Evolutionary conservation across 2,329 filamentous ascomycete species (phyloP).

Genomic region (Aplosporella prunicola): DNA sequence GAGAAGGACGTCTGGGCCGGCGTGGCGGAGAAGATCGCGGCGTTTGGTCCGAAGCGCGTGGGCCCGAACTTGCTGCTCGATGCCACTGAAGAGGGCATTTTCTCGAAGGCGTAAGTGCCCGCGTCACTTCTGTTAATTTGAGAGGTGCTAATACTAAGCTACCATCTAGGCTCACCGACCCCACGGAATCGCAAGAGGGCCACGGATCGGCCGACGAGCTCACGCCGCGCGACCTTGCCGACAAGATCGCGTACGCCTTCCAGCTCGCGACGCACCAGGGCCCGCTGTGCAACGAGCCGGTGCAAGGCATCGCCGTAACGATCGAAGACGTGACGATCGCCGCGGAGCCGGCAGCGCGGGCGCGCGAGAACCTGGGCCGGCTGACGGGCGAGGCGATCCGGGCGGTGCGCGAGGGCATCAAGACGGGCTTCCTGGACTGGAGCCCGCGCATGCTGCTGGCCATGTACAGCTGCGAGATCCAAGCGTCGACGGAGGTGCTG

Average conservation of each 20-base stretch:
- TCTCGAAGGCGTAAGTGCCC: slow-evolving; percentile 57
- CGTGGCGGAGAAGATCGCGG: slow-evolving; percentile 69
- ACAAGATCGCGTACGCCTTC: slow-evolving; percentile 90
- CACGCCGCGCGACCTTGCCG: slow-evolving; percentile 61
- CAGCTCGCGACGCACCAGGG: slow-evolving; percentile 84
- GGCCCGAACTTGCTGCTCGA: slow-evolving; percentile 90
- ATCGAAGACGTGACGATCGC: slow-evolving; percentile 67
- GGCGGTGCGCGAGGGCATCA: slow-evolving; percentile 73
- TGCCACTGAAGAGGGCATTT: slow-evolving; percentile 60
- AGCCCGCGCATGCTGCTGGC: slow-evolving; percentile 87
- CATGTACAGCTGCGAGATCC: slow-evolving; percentile 97
- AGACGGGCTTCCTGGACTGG: slow-evolving; percentile 87
- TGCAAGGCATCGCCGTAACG: slow-evolving; percentile 87
- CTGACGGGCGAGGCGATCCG: slow-evolving; percentile 91
- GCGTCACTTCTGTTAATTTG: neutral
- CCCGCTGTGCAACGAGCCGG: slow-evolving; percentile 82
- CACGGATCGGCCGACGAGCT: slow-evolving; percentile 35
- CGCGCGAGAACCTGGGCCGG: slow-evolving; percentile 55
- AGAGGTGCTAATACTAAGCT: neutral
- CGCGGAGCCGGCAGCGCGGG: slow-evolving; percentile 45
- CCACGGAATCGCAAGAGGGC: neutral
- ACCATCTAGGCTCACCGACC: neutral
- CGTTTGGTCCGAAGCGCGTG: slow-evolving; percentile 76
- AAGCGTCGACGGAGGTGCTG: slow-evolving; percentile 89
- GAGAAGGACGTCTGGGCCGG: slow-evolving; percentile 69